Percentiles rank a stretch among this genome's conserved stretches.
Conservation (phyloP, 75 land plant species). For the Pinus tabuliformis region DNA sequence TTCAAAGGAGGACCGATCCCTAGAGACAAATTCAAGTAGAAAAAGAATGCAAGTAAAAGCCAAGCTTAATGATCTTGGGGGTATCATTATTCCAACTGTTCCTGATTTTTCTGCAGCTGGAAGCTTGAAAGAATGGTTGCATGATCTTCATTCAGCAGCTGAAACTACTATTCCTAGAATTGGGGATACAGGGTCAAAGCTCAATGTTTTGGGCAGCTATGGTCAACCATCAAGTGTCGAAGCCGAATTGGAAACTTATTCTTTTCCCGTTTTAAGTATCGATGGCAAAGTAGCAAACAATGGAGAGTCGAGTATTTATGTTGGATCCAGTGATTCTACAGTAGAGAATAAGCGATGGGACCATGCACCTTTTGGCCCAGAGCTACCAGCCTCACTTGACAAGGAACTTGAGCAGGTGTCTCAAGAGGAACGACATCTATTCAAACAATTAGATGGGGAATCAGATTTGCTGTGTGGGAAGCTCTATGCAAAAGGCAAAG, state of each 20-base stretch:
- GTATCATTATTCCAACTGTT: not conserved
- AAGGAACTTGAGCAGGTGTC: slow-evolving; percentile 2
- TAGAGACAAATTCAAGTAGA: not conserved
- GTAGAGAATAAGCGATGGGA: not conserved
- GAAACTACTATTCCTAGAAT: not conserved
- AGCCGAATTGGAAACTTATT: not conserved
- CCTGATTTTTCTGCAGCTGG: not conserved
- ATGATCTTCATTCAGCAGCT: not conserved
- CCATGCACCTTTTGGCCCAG: not conserved
- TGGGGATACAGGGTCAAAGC: not conserved
- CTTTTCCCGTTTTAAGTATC: not conserved
- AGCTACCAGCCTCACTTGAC: slow-evolving; percentile 2
- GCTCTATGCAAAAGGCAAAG: not conserved
- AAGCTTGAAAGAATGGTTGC: not conserved
- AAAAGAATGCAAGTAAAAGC: not conserved
- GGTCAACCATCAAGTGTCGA: not conserved
- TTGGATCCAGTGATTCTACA: not conserved
- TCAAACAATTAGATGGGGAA: not conserved
- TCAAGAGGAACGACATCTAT: not conserved
- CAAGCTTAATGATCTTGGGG: not conserved
- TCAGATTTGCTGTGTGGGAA: no score
- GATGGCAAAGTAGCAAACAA: no score
- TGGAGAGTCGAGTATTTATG: not conserved
- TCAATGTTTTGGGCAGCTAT: not conserved
- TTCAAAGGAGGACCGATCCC: not conserved